These are phyloP conservation scores for Monosporascus sp. DNA, from an alignment of 2,329 filamentous ascomycete genomes.

Conservation along the genomic window DNA sequence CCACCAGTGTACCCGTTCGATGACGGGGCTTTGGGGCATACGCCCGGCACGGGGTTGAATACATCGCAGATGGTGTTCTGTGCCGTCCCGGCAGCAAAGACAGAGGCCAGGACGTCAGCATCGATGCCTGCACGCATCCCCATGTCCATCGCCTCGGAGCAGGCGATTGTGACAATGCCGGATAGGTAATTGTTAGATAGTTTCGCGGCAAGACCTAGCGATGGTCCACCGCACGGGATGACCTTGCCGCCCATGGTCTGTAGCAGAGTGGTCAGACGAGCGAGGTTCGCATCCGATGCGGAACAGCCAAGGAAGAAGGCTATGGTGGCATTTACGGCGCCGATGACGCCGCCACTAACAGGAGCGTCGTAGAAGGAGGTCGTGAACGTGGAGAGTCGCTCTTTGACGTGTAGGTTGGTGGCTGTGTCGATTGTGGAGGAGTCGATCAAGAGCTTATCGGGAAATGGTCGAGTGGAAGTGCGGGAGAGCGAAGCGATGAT, in stretches of 20 bases:
- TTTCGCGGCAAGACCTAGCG: slow-evolving; percentile 52
- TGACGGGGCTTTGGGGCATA: slow-evolving; percentile 24
- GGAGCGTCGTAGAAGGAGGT: slow-evolving; percentile 30
- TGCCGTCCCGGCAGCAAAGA: slow-evolving; percentile 22
- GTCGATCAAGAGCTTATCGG: slow-evolving; percentile 55
- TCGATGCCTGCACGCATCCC: slow-evolving; percentile 53
- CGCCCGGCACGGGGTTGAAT: slow-evolving; percentile 28
- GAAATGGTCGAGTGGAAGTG: neutral
- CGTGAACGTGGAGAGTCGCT: slow-evolving; percentile 7
- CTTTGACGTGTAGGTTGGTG: slow-evolving; percentile 29
- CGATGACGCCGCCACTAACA: slow-evolving; percentile 28
- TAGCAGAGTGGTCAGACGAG: slow-evolving; percentile 37
- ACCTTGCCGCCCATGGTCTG: slow-evolving; percentile 47
- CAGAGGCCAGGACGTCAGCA: slow-evolving; percentile 37
- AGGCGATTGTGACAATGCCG: slow-evolving; percentile 52
- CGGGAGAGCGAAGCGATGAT: slow-evolving; percentile 36
- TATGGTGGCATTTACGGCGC: slow-evolving; percentile 27
- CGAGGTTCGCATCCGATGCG: slow-evolving; percentile 30
- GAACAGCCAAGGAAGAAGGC: slow-evolving; percentile 31
- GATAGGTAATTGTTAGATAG: slow-evolving; percentile 57
- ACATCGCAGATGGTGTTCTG: slow-evolving; percentile 26
- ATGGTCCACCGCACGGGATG: slow-evolving; percentile 50
- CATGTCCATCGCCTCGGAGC: slow-evolving; percentile 54
- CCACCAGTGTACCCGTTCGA: slow-evolving; percentile 37
- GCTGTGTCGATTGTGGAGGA: slow-evolving; percentile 67